A percentile compares a stretch with the other conserved stretches of the same genome.
Evolutionary conservation across 345 rosid species (phyloP).

Genomic region (Excoecaria agallocha): DNA sequence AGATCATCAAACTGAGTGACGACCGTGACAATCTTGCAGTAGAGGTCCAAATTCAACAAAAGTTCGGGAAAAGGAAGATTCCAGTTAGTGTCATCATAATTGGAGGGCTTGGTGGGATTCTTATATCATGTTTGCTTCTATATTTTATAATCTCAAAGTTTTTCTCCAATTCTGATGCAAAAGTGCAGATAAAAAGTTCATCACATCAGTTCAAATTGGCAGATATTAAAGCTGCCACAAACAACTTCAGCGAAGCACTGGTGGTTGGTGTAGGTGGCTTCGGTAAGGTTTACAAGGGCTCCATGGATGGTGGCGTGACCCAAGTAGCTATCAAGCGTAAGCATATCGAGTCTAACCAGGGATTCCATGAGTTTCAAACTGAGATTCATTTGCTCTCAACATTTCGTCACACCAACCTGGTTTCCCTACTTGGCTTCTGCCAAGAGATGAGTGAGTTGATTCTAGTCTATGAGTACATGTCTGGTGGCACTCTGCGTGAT

Average conservation of each 20-base stretch:
- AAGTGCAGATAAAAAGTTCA: no score
- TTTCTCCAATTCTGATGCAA: neutral
- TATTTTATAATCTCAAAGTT: neutral
- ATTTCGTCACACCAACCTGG: slow-evolving; percentile 12
- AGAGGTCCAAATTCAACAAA: neutral
- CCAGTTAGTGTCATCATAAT: neutral
- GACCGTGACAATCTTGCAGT: slow-evolving; percentile 3
- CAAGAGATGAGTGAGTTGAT: slow-evolving; percentile 5
- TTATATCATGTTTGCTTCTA: neutral
- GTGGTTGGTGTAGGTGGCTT: slow-evolving; percentile 17
- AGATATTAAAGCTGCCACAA: slow-evolving; percentile 8
- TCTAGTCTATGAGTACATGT: slow-evolving; percentile 15
- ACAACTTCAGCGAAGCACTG: slow-evolving; percentile 7
- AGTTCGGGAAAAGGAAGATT: neutral
- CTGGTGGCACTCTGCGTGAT: slow-evolving; percentile 6
- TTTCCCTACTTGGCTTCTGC: slow-evolving; percentile 16
- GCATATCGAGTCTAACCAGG: slow-evolving; percentile 4
- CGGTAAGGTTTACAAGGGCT: slow-evolving; percentile 16
- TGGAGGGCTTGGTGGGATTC: neutral
- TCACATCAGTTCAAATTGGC: neutral
- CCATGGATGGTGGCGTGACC: neutral
- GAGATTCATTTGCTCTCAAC: slow-evolving; percentile 11
- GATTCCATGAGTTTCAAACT: slow-evolving; percentile 4
- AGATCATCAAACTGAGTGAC: slow-evolving; percentile 15
- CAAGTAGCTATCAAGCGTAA: slow-evolving; percentile 15